phyloP scores from a whole-genome alignment of 2,329 filamentous ascomycete species.

The Beauveria bassiana region DNA sequence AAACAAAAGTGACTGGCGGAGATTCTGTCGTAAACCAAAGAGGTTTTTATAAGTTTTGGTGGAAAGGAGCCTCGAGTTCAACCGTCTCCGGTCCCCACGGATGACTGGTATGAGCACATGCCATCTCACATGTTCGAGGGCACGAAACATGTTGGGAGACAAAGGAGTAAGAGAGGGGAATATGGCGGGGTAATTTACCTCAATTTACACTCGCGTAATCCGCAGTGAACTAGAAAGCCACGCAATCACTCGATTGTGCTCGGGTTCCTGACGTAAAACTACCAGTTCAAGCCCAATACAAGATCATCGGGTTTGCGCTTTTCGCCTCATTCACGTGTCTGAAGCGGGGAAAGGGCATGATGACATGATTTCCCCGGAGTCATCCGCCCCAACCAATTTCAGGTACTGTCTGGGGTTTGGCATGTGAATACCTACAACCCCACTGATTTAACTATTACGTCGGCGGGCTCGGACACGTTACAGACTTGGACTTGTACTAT shows the following conservation, averaged over 20 bases:
- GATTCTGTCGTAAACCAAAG: background rate
- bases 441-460: background rate
- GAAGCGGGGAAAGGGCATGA: background rate
- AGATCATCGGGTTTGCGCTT: background rate
- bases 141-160: background rate
- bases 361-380: background rate
- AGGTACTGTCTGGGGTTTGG: background rate
- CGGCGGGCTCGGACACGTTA: background rate
- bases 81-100: background rate
- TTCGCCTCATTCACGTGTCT: background rate
- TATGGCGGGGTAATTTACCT: background rate
- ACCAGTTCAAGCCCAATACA: background rate
- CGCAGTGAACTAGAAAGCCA: background rate
- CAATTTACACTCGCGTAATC: background rate
- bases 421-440: background rate
- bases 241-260: background rate
- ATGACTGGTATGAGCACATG: conserved; percentile 1
- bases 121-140: background rate
- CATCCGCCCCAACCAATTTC: conserved; percentile 3
- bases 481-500: background rate
- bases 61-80: background rate
- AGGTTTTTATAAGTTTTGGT: too few species aligned
- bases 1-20: background rate
- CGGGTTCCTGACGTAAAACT: conserved; percentile 1
- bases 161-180: background rate